Evolutionary conservation across 345 rosid genomes (phyloP).

Genomic region (Citrus inodora): DNA sequence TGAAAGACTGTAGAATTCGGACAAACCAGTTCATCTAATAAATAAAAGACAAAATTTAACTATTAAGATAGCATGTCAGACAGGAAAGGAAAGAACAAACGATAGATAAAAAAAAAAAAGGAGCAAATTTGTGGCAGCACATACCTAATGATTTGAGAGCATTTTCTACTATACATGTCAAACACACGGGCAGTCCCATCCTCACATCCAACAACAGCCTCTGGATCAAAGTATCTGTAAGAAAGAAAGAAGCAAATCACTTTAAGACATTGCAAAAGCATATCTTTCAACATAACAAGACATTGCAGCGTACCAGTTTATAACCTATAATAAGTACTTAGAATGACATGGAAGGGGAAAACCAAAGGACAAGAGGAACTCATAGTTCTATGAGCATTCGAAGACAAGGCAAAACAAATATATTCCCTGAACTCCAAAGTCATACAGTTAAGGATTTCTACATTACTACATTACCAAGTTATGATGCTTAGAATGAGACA

Average conservation of each 20-base stretch:
- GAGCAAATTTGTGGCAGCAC: background rate
- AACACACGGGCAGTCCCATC: slow-evolving; percentile 86
- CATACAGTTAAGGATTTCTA: background rate
- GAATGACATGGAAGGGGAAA: background rate
- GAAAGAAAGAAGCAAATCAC: slow-evolving; percentile 12
- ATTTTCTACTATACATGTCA: slow-evolving; percentile 87
- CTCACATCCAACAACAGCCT: slow-evolving; percentile 91
- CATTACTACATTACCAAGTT: background rate
- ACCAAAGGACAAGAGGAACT: background rate
- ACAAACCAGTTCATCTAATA: background rate
- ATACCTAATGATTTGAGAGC: slow-evolving; percentile 77
- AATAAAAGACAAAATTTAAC: background rate
- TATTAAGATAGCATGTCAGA: background rate
- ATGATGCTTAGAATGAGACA: background rate
- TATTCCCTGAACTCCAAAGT: background rate
- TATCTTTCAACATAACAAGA: background rate
- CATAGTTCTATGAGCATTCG: background rate
- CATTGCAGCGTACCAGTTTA: background rate
- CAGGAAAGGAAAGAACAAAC: background rate
- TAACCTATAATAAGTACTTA: background rate
- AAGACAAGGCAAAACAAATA: background rate
- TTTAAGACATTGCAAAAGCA: background rate
- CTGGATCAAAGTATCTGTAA: slow-evolving; percentile 80
- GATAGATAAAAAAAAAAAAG: background rate
- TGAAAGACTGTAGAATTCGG: background rate